phyloP scores from a whole-genome alignment of 164 flowering plant species.

The Tetrastigma voinierianum region DNA sequence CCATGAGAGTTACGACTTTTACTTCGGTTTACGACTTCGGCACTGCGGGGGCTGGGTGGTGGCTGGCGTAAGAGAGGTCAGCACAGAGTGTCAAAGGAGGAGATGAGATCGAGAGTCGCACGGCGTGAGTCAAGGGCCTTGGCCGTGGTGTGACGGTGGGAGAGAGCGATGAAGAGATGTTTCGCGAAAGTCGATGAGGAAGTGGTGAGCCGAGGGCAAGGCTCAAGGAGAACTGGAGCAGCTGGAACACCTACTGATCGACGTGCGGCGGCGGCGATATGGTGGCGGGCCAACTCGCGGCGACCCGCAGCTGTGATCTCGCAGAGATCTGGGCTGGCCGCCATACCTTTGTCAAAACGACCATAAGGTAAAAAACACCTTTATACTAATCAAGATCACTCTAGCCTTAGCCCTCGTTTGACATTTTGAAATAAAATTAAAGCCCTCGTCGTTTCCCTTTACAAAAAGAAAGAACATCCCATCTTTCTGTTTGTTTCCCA shows the following conservation, averaged over 20 bases:
- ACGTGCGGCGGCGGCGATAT: no score
- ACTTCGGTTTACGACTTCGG: constrained; percentile 75
- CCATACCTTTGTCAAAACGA: constrained; percentile 62
- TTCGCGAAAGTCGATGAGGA: constrained; percentile 58
- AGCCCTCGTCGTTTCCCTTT: no score
- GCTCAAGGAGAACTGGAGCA: constrained; percentile 17
- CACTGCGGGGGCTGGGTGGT: constrained; percentile 81
- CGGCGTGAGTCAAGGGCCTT: no score
- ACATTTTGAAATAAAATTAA: no score
- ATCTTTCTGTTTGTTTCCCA: no score
- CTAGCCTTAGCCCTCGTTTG: no score
- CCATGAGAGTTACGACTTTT: constrained; percentile 43
- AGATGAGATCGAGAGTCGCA: constrained; percentile 23
- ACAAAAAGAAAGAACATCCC: no score
- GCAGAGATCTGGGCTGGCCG: no score
- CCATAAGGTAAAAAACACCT: constrained; percentile 80
- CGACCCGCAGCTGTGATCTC: no score
- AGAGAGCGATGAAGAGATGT: constrained; percentile 46
- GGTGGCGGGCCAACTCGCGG: no score
- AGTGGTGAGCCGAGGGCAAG: constrained; percentile 6
- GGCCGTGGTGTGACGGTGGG: constrained; percentile 42
- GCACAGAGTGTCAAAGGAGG: constrained; percentile 43
- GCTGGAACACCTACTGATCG: constrained; percentile 53
- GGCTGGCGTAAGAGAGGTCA: constrained; percentile 46
- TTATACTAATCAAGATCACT: neutral